Base-by-base conservation (phyloP, 1,284 basidiomycete species). In the Spongispora temasekensis region DNA sequence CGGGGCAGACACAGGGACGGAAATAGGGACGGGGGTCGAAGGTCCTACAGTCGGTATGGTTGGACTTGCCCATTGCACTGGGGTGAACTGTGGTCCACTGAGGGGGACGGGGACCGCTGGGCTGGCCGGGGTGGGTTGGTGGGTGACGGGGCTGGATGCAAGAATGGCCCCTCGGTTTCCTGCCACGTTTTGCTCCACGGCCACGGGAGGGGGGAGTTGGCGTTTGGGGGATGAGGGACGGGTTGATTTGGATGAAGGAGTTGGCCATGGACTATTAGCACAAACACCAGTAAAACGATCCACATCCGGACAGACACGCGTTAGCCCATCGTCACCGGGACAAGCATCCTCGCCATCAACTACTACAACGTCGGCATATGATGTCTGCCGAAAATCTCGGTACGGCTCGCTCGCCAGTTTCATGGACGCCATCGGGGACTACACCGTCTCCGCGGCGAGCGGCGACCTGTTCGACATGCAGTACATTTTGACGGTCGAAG, bases 381-480 rank as follows among this genome's bases (percentile, higher is more conserved):
- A 89, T 99, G 81, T 95, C 97, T n/a, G 94, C 97, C 35, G 97
- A 99, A 81, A 98, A 92, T 68, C 89, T 99, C 55, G 95, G 95
- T 95, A 62, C 70, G 97, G 97, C 60, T 98, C 95, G 8, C 89
- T 99, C 48, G 95, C 97, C 3, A 89, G 97, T 23, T 98, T 98
- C 88, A 97, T 95, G 83, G 94, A 97, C 68, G 76, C 89, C 10
- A 88, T 98, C 32, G 96, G 96, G 7, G 79, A 83, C 34, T 86
- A 89, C 76, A 97, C 96, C 40, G 83, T 97, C 62, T 81, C 99
- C 65, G 97, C 94, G 19, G 97, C 94, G 2, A 89, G 93, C 35
- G 97, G 97, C 35, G 97, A 99, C 80, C 95, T 99, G 90, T 93
- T 92, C 70, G 97, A 99, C 79, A 98, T 95, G 79, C 97, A 99